These are phyloP conservation scores for Cydonia oblonga DNA, from an alignment of 331 rosid genomes.

Conservation along the genomic window DNA sequence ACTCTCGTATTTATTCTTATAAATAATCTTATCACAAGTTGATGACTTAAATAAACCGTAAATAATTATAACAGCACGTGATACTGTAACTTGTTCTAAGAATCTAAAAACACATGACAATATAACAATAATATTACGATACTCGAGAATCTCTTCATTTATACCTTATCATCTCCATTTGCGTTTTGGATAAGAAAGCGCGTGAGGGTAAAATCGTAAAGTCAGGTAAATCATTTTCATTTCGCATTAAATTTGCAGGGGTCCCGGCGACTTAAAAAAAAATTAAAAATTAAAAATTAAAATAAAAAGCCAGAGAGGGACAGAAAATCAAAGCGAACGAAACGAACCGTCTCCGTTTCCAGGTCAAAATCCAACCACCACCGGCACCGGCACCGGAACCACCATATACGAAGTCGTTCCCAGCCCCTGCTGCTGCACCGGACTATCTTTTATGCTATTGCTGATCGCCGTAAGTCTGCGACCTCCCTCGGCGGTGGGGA, in stretches of 20 bases:
- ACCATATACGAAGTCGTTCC: constrained; percentile 24
- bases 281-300: neutral
- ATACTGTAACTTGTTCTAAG: too few species aligned
- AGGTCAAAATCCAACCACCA: constrained; percentile 5
- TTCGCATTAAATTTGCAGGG: neutral
- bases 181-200: neutral
- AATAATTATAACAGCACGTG: too few species aligned
- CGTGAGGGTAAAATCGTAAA: neutral
- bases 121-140: too few species aligned
- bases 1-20: too few species aligned
- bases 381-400: constrained; percentile 14
- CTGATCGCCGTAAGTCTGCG: constrained; percentile 42
- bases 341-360: constrained; percentile 33
- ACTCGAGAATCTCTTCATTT: too few species aligned
- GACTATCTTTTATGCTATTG: constrained; percentile 34
- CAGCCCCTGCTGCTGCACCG: constrained; percentile 1
- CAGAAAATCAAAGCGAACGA: neutral
- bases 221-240: neutral
- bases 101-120: too few species aligned
- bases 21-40: too few species aligned
- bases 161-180: too few species aligned
- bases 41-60: too few species aligned
- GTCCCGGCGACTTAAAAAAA: too few species aligned
- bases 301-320: neutral
- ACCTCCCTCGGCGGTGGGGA: constrained; percentile 38